Evolutionary conservation across 169 alveolate genomes (phyloP).

Genomic region (Eimeria sp.): DNA sequence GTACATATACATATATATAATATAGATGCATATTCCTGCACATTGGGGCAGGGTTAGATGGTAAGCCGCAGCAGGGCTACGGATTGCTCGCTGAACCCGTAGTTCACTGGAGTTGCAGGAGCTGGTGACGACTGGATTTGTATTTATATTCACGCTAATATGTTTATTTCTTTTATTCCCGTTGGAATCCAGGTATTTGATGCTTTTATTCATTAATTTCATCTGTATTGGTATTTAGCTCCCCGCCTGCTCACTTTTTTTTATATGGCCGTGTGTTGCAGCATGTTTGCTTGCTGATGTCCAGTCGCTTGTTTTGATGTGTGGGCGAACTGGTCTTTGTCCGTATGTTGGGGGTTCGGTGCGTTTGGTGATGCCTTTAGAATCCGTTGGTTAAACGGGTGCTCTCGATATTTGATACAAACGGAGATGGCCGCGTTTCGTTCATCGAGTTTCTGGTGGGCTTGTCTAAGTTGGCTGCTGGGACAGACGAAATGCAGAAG

Average conservation of each 20-base stretch:
- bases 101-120: background rate
- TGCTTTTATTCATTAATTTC: too few relatives aligned
- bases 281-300: background rate
- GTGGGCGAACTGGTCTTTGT: background rate
- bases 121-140: background rate
- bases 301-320: background rate
- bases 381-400: conserved; percentile 98
- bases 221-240: background rate
- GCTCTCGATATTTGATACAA: conserved; percentile 97
- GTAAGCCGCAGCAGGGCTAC: background rate
- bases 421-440: conserved; percentile 98
- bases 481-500: conserved; percentile 96
- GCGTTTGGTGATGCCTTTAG: conserved; percentile 78
- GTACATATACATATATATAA: too few relatives aligned
- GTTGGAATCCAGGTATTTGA: background rate
- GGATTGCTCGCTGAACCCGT: background rate
- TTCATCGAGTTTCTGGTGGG: conserved; percentile 98
- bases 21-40: too few relatives aligned
- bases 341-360: background rate
- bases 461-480: conserved; percentile 94
- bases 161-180: background rate
- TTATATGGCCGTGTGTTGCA: background rate
- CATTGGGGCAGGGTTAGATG: background rate
- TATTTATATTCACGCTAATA: too few relatives aligned
- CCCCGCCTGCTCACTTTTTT: background rate